Evolutionary conservation across 768 basidiomycete species (phyloP), one percentile per base, ranked within the genome.

Genomic region (Suillus tomentosus): DNA sequence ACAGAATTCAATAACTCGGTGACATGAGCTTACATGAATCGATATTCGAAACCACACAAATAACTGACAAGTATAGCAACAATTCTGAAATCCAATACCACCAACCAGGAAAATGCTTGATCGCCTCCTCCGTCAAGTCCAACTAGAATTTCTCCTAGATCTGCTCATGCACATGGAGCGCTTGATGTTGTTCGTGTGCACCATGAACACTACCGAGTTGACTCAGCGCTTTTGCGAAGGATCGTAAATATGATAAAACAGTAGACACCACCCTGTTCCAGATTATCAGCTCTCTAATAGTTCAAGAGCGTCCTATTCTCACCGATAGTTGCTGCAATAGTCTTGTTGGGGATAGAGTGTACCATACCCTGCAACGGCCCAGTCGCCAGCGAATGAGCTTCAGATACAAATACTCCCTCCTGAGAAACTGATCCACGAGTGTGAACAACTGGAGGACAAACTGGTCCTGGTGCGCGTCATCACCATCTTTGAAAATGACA

Each of bases 371-470:
- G 96, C 59, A 88, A 78, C 0, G 90, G 85, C 1, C 94, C 94
- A 0, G 96, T 99, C 19, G 96, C 96, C 24, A 99, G 79, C 1
- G 93, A 64, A 86, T 94, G 62, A 99, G 74, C 73, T 94, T 93
- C 63, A 99, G 79, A 73, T 99, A 96, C 60, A 99, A 76, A 73
- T 97, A 97, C 79, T 99, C 97, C 77, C 96, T 96, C 63, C 95
- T 81, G 65, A 99, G 78, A 31, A 99, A 77, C 57, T 92, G 84
- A 73, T 99, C 95, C 97, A 99, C 99, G 31, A 99, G 86, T 19
- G 95, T 97, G 76, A 99, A 96, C n/a, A 99, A 82, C 76, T 99
- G 97, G 58, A 99, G 91, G 36, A 99, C 96, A 43, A 99, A 86
- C 75, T 99, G 97, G 73, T 99, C 97, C 76, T 99, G 97, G 24